phyloP scores from a whole-genome alignment of 2,329 filamentous ascomycete genomes.

The Fusarium sp. region DNA sequence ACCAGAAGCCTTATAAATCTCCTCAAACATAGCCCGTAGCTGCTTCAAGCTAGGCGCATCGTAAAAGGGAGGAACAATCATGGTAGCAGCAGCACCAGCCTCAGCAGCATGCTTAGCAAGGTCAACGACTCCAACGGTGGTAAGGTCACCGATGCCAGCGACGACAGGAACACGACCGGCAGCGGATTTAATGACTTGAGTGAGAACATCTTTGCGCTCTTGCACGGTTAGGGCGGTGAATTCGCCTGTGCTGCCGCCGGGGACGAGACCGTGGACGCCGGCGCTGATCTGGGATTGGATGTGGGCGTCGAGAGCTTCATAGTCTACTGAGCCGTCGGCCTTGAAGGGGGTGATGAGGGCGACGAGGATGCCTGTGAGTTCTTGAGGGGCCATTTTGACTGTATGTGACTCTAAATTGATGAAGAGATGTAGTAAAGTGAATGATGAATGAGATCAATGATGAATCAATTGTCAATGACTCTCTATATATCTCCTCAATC shows the following conservation, averaged over 20 bases:
- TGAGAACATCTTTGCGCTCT: slow-evolving; percentile 59
- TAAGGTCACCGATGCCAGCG: slow-evolving; percentile 58
- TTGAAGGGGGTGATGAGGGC: slow-evolving; percentile 62
- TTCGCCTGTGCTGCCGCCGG: slow-evolving; percentile 61
- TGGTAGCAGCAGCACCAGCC: slow-evolving; percentile 54
- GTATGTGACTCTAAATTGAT: background rate
- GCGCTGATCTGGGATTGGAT: slow-evolving; percentile 58
- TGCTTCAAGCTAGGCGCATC: slow-evolving; percentile 55
- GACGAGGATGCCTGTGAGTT: slow-evolving; percentile 58
- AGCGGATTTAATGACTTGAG: slow-evolving; percentile 51
- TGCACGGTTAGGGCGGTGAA: slow-evolving; percentile 58
- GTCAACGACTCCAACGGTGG: slow-evolving; percentile 50
- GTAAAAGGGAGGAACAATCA: slow-evolving; percentile 64
- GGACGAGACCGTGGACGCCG: slow-evolving; percentile 62
- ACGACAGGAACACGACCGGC: slow-evolving; percentile 56
- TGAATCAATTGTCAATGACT: background rate
- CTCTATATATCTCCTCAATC: slow-evolving; percentile 4
- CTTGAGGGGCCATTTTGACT: slow-evolving; percentile 38
- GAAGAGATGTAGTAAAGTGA: no score
- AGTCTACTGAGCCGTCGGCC: slow-evolving; percentile 56
- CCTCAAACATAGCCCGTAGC: slow-evolving; percentile 53
- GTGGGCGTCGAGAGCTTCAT: slow-evolving; percentile 49
- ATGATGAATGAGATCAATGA: background rate
- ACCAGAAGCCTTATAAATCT: slow-evolving; percentile 54
- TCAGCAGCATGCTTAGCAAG: slow-evolving; percentile 51